Percentiles rank a stretch among this genome's conserved stretches.
Evolutionary conservation across 1,139 yeast genomes (phyloP).

Genomic region (Blastobotrys serpentis): DNA sequence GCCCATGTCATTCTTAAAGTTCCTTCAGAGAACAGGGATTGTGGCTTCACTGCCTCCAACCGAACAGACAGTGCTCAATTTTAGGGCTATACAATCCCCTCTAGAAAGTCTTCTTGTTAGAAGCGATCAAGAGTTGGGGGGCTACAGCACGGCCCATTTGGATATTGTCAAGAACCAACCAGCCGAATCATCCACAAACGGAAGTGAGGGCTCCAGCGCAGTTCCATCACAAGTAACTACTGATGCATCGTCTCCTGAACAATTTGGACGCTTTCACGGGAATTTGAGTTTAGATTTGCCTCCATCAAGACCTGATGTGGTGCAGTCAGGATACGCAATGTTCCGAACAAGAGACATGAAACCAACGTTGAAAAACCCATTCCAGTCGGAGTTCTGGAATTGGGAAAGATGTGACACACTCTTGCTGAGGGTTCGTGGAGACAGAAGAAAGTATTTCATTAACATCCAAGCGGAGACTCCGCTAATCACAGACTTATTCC

Average conservation of each 20-base stretch:
- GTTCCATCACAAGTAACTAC: conserved; percentile 16
- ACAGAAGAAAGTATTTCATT: conserved; percentile 70
- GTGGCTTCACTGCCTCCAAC: conserved; percentile 19
- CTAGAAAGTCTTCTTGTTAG: conserved; percentile 55
- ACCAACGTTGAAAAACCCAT: conserved; percentile 33
- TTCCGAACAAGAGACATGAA: conserved; percentile 63
- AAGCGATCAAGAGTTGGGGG: conserved; percentile 74
- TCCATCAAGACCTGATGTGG: conserved; percentile 62
- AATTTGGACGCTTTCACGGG: conserved; percentile 65
- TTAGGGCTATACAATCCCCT: conserved; percentile 46
- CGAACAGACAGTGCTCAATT: conserved; percentile 49
- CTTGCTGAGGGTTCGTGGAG: conserved; percentile 71
- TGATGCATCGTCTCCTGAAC: conserved; percentile 7
- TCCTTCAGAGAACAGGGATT: conserved; percentile 16
- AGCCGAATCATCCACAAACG: conserved; percentile 22
- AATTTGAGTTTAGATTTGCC: conserved; percentile 73
- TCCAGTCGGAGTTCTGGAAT: conserved; percentile 49
- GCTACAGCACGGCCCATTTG: conserved; percentile 66
- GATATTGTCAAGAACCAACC: conserved; percentile 39
- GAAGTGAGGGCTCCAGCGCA: too few relatives aligned
- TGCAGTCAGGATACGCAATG: conserved; percentile 83
- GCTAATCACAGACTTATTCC: conserved; percentile 74
- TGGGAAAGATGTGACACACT: conserved; percentile 60
- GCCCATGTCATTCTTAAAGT: conserved; percentile 19
- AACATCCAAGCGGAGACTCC: conserved; percentile 82